Evolutionary conservation across 495 filamentous ascomycete species (phyloP).

Genomic region (Penicillium malachiteum): DNA sequence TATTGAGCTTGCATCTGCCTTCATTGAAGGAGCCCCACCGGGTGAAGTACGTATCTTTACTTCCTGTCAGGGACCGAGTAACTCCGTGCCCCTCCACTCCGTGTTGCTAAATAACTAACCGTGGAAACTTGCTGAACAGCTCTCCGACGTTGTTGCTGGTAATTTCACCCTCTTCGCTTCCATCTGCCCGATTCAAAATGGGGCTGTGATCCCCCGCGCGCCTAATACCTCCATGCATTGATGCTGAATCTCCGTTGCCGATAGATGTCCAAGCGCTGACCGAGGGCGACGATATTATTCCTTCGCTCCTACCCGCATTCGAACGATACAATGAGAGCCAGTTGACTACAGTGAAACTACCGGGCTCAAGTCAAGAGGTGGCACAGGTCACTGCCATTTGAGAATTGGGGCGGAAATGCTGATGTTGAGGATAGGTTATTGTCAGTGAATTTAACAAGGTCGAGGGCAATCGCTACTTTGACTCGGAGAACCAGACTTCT

Average conservation of each 20-base stretch:
- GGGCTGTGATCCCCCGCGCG: not conserved
- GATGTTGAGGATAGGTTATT: constrained; percentile 61
- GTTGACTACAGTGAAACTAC: constrained; percentile 82
- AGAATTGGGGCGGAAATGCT: constrained; percentile 11
- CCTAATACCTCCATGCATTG: not conserved
- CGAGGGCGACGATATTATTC: constrained; percentile 64
- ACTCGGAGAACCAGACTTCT: constrained; percentile 79
- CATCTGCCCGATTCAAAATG: not conserved
- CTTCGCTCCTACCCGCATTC: constrained; percentile 77
- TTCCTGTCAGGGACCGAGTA: not conserved
- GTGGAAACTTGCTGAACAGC: constrained; percentile 48
- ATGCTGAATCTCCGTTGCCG: constrained; percentile 18
- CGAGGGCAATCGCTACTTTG: constrained; percentile 79
- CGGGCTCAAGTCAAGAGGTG: constrained; percentile 75
- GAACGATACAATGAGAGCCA: constrained; percentile 96
- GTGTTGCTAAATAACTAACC: not conserved
- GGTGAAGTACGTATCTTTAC: constrained; percentile 73
- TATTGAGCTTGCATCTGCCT: constrained; percentile 72
- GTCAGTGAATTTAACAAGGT: constrained; percentile 82
- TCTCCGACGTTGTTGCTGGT: constrained; percentile 89
- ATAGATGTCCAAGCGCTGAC: constrained; percentile 88
- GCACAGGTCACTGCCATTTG: constrained; percentile 13
- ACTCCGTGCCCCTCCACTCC: constrained; percentile 7
- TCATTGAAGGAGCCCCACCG: constrained; percentile 91
- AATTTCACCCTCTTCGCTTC: constrained; percentile 23